Base-by-base conservation (phyloP, 176 grass and related monocot genomes). In the Thinopyrum elongatum region DNA sequence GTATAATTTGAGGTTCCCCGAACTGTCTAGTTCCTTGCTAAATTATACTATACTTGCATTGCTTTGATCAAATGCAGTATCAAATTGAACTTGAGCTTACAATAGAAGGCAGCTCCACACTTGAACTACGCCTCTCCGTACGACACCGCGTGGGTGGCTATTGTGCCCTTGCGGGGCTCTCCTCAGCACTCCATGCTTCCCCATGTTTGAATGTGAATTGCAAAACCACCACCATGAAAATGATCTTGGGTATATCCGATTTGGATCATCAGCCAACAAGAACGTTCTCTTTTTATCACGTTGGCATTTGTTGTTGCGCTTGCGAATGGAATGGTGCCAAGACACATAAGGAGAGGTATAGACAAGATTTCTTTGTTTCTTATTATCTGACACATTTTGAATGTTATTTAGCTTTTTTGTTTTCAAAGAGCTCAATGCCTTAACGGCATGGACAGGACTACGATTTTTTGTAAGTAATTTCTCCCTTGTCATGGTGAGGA, bases 261-360 rank as follows among this genome's bases (percentile, higher is more conserved):
- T 29, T 2, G 34, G 65, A 42, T 64, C 38, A 7, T 78, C 73
- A 35, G 30, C 87, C 15, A 46, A 34, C 36, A 93, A 91, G 49
- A 65, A 87, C 60, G 17, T 46, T 60, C 83, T 95, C 49, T n/a
- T n/a, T n/a, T 89, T 61, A 13, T 91, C 3, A 93, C 86, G 1
- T 46, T 95, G 60, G 88, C 91, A 1, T 95, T 91, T 22, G 53
- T 95, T 64, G 53, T 89, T 49, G 91, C 94, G 2, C 94, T 95
- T 28, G 79, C 71, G 36, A 13, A 57, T 95, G 94, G 94, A 85
- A 88, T 67, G 31, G 29, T 69, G 94, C 29, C 67, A 79, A 29
- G 86, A 91, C 88, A 87, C 35, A 73, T 95, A 14, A 89, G 36
- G 13, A 91, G 61, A 75, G 94, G 94, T 93, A 25, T 9, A 8